Percentiles rank a stretch among this genome's conserved stretches.
phyloP scores from a whole-genome alignment of 768 basidiomycete species.

The Lactarius sanguifluus region DNA sequence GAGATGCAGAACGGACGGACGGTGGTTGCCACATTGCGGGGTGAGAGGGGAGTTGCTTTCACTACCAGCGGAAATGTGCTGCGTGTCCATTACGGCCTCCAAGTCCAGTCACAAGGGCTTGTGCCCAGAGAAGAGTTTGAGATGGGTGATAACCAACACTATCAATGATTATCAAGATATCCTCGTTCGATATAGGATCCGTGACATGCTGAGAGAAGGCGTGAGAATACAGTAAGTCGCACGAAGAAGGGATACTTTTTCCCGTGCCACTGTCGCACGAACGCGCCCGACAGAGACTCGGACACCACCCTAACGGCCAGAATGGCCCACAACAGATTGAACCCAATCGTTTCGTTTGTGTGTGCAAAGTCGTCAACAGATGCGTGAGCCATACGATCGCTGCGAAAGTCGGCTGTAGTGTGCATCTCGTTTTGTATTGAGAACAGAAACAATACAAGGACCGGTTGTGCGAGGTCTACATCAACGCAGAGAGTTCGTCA shows the following conservation, averaged over 20 bases:
- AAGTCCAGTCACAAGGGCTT: too few relatives aligned
- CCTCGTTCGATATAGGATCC: too few relatives aligned
- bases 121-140: too few relatives aligned
- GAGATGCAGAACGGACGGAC: not conserved
- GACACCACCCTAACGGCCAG: not conserved
- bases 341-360: slow-evolving; percentile 9
- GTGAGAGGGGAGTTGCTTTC: not conserved
- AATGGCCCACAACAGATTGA: not conserved
- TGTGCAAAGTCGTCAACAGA: slow-evolving; percentile 4
- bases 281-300: not conserved
- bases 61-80: not conserved
- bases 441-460: not conserved
- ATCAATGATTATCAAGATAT: too few relatives aligned
- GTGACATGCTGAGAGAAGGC: too few relatives aligned
- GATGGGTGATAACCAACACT: too few relatives aligned
- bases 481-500: slow-evolving; percentile 1
- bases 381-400: slow-evolving; percentile 1
- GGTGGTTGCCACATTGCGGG: not conserved
- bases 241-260: too few relatives aligned
- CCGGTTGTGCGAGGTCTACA: not conserved
- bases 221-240: too few relatives aligned
- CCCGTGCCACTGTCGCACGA: not conserved
- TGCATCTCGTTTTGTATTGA: not conserved
- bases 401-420: not conserved
- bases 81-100: too few relatives aligned